Evolutionary conservation across 148 eudicot genomes (phyloP).

Genomic region (Arbutus unedo): DNA sequence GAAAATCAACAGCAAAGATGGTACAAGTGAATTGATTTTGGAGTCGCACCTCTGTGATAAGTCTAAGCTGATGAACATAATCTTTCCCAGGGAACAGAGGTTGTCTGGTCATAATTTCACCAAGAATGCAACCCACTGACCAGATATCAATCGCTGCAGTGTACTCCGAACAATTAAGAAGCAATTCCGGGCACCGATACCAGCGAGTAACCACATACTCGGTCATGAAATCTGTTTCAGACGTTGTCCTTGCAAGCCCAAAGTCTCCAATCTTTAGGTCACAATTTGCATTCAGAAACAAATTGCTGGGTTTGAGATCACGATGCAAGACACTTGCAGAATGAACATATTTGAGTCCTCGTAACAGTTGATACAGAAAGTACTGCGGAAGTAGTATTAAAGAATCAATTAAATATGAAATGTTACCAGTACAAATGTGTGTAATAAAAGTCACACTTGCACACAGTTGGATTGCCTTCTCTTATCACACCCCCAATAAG

Average conservation of each 20-base stretch:
- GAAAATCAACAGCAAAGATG: neutral
- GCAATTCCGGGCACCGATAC: slow-evolving; percentile 89
- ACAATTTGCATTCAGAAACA: slow-evolving; percentile 75
- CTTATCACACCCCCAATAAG: no score
- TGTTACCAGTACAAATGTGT: neutral
- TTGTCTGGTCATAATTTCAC: slow-evolving; percentile 69
- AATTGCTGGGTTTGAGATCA: slow-evolving; percentile 87
- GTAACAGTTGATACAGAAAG: slow-evolving; percentile 73
- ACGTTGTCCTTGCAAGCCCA: slow-evolving; percentile 83
- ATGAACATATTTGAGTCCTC: slow-evolving; percentile 85
- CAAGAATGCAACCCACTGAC: slow-evolving; percentile 94
- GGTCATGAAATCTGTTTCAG: slow-evolving; percentile 89
- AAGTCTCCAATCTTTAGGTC: slow-evolving; percentile 90
- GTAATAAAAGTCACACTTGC: no score
- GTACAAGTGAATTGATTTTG: neutral
- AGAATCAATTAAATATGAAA: neutral
- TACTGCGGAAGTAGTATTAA: slow-evolving; percentile 45
- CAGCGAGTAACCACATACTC: slow-evolving; percentile 90
- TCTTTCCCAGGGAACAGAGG: slow-evolving; percentile 86
- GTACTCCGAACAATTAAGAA: slow-evolving; percentile 73
- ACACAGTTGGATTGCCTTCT: no score
- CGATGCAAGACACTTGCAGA: slow-evolving; percentile 85
- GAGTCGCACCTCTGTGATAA: slow-evolving; percentile 69
- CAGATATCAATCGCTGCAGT: slow-evolving; percentile 88
- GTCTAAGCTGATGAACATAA: slow-evolving; percentile 76